Evolutionary conservation across 805 yeast species (phyloP).

Genomic region (Yarrowia bubula): DNA sequence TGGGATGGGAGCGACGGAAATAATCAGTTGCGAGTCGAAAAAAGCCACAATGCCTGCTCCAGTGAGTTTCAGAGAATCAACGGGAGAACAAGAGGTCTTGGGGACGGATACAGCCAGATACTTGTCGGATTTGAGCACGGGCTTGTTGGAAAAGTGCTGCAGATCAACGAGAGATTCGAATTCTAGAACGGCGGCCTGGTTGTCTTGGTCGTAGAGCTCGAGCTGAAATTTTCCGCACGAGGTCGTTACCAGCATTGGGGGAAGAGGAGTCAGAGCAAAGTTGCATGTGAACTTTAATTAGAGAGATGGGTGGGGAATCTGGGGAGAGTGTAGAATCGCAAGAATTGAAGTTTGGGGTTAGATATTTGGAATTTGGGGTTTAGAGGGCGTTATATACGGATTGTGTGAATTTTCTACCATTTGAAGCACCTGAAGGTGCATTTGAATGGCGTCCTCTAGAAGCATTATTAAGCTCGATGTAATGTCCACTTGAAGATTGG

Average conservation of each 20-base stretch:
- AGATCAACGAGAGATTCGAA: constrained; percentile 24
- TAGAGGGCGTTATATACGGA: background rate
- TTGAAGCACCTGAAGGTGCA: too few species aligned
- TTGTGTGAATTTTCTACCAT: too few species aligned
- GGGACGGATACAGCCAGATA: background rate
- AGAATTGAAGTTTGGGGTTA: background rate
- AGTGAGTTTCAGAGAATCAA: constrained; percentile 15
- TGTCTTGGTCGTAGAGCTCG: constrained; percentile 24
- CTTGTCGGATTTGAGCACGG: constrained; percentile 3
- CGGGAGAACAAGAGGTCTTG: background rate
- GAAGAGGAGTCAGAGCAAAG: constrained; percentile 8
- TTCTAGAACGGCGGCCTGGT: constrained; percentile 16
- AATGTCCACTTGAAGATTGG: too few species aligned
- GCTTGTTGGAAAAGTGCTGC: background rate
- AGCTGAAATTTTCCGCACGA: constrained; percentile 25
- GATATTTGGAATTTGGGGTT: background rate
- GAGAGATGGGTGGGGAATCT: background rate
- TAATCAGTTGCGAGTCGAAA: background rate
- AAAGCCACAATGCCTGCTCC: constrained; percentile 23
- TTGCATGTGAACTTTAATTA: background rate
- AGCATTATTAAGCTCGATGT: too few species aligned
- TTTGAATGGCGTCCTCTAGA: too few species aligned
- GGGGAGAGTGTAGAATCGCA: background rate
- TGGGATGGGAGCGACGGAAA: constrained; percentile 17
- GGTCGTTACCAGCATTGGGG: constrained; percentile 19